Percentiles rank a stretch among this genome's conserved stretches.
phyloP scores from a whole-genome alignment of 2,329 filamentous ascomycete species.

The Metarhizium album region DNA sequence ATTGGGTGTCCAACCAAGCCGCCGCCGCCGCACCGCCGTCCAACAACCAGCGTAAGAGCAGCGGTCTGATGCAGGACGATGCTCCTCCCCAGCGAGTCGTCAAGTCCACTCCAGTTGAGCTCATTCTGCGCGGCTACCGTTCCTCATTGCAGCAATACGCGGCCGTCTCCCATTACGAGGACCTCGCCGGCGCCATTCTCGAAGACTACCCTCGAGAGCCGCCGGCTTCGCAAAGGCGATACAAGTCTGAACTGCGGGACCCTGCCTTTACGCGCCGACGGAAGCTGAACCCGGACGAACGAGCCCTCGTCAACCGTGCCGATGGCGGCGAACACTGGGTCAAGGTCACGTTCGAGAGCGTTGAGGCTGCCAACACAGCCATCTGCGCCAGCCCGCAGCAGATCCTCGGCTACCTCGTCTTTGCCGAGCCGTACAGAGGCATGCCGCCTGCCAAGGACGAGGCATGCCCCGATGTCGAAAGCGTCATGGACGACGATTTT shows the following conservation, averaged over 20 bases:
- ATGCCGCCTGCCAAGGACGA: constrained; percentile 54
- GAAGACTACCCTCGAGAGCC: constrained; percentile 88
- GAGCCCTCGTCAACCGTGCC: constrained; percentile 68
- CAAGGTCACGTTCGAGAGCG: constrained; percentile 70
- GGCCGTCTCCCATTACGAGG: constrained; percentile 79
- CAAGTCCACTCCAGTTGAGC: constrained; percentile 50
- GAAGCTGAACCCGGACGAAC: constrained; percentile 59
- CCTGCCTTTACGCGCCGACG: constrained; percentile 56
- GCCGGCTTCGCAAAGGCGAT: constrained; percentile 58
- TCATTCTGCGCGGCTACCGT: constrained; percentile 74
- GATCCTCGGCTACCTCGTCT: constrained; percentile 59
- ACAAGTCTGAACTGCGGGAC: constrained; percentile 64
- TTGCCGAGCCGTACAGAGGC: constrained; percentile 59
- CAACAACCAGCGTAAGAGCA: constrained; percentile 24
- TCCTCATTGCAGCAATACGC: constrained; percentile 63
- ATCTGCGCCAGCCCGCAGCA: constrained; percentile 60
- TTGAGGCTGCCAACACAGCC: constrained; percentile 59
- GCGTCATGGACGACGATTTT: constrained; percentile 21
- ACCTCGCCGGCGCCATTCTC: constrained; percentile 74
- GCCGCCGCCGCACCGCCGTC: constrained; percentile 15
- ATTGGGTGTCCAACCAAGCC: constrained; percentile 43
- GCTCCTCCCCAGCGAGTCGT: constrained; percentile 23
- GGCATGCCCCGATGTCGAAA: constrained; percentile 44
- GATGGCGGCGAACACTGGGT: constrained; percentile 88
- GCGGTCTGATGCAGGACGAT: constrained; percentile 28